phyloP scores from a whole-genome alignment of 768 basidiomycete genomes.

The Suillus sp. region DNA sequence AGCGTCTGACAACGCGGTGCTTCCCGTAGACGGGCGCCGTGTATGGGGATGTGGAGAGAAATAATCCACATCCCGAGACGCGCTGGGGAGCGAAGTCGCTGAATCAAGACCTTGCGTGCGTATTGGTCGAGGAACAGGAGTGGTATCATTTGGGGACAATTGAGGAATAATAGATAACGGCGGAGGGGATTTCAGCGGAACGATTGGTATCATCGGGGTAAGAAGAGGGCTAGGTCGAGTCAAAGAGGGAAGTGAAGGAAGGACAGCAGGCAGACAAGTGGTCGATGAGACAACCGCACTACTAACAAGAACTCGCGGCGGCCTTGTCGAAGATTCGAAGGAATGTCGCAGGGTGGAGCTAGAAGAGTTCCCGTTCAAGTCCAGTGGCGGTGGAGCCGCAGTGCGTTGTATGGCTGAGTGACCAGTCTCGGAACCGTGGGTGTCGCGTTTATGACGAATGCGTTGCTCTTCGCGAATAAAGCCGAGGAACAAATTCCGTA shows the following conservation, averaged over 20 bases:
- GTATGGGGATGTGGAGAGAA: conserved; percentile 46
- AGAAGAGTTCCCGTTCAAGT: conserved; percentile 26
- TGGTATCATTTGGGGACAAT: conserved; percentile 41
- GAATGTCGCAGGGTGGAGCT: conserved; percentile 27
- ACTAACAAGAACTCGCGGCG: conserved; percentile 28
- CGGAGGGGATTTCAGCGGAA: conserved; percentile 31
- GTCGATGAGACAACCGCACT: conserved; percentile 61
- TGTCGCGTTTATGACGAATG: conserved; percentile 38
- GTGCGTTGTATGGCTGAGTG: conserved; percentile 27
- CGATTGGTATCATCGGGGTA: conserved; percentile 59
- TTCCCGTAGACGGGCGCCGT: conserved; percentile 48
- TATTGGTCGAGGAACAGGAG: conserved; percentile 35
- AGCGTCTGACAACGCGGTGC: conserved; percentile 47
- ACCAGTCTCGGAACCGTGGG: conserved; percentile 20
- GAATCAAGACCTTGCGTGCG: conserved; percentile 49
- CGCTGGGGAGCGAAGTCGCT: conserved; percentile 24
- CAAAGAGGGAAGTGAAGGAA: conserved; percentile 49
- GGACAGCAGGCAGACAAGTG: conserved; percentile 64
- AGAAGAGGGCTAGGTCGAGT: conserved; percentile 56
- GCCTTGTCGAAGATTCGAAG: conserved; percentile 32
- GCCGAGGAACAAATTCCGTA: conserved; percentile 80
- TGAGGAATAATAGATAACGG: conserved; percentile 43
- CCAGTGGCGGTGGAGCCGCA: conserved; percentile 25
- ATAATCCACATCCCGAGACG: conserved; percentile 50
- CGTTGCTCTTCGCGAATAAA: conserved; percentile 74